Evolutionary conservation across 495 filamentous ascomycete species (phyloP), one percentile per base, ranked within the genome.

Genomic region (Tuber microsphaerosporum): DNA sequence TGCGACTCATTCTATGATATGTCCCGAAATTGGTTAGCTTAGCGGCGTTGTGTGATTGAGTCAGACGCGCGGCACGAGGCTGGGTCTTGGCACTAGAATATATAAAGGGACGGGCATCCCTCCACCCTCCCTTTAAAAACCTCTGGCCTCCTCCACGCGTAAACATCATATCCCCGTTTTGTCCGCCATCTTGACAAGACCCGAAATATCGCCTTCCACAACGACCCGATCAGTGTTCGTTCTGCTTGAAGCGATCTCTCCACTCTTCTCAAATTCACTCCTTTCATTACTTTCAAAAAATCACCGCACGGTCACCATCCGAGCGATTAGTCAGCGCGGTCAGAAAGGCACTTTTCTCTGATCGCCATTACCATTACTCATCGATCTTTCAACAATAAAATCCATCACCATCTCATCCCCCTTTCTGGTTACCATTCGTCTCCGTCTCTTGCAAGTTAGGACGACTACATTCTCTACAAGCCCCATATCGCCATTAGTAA

Each of bases 61-160:
- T 79, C 77, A 79, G 76, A 79, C 72, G 61, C 77, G 77, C 77
- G 77, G 77, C 77, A 79, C 77, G 71, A 75, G 77, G 61, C 46
- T 34, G 75, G 75, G 76, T 72, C 77, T 79, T 79, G 77, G 77
- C 77, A 43, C 20, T 71, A 17, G 70, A 46, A 42, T 79, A 79
- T 79, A 79, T 79, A 79, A 79, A 77, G 70, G 72, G 70, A 71
- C 70, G 69, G 76, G 77, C 77, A 79, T 79, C 77, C 77, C 77
- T 79, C 77, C 78, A 76, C 77, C 77, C 78, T 79, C 73, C 78
- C 77, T 79, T 79, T 79, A 79, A 79, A 79, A 79, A 79, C 77
- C 77, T 79, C 77, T 79, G 77, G 77, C 73, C 77, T 79, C 77
- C 78, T 77, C 76, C 77, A 75, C 72, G 77, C 77, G 77, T 77